phyloP scores from a whole-genome alignment of 2,329 filamentous ascomycete species.

The Shiraia sp. region DNA sequence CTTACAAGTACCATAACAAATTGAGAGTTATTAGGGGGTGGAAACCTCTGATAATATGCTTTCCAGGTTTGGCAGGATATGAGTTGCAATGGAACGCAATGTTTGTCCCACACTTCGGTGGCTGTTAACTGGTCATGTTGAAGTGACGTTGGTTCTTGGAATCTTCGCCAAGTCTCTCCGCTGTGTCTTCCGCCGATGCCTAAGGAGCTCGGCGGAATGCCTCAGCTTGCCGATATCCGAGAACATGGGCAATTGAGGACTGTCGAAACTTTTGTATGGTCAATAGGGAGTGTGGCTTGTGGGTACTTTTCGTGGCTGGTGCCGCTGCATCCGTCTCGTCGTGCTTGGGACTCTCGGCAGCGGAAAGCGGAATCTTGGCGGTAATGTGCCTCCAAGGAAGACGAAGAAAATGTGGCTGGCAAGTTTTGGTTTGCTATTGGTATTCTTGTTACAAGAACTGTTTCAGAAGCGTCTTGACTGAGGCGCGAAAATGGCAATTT shows the following conservation, averaged over 20 bases:
- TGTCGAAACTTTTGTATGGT: background rate
- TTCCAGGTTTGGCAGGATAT: background rate
- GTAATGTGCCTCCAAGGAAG: too few species aligned
- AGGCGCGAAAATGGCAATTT: too few species aligned
- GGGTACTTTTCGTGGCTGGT: constrained; percentile 4
- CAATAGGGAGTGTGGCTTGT: constrained; percentile 3
- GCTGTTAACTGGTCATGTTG: background rate
- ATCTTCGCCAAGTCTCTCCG: constrained; percentile 5
- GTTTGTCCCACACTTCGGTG: background rate
- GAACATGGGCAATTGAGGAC: background rate
- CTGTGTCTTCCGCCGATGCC: background rate
- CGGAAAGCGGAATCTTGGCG: constrained; percentile 10
- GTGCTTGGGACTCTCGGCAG: constrained; percentile 6
- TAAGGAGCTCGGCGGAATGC: background rate
- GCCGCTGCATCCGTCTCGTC: constrained; percentile 8
- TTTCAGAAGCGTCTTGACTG: too few species aligned
- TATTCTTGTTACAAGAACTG: too few species aligned
- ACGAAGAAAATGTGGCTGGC: too few species aligned
- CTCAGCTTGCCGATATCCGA: constrained; percentile 6
- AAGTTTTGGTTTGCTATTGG: too few species aligned
- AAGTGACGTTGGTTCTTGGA: constrained; percentile 3
- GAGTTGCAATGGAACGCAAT: background rate
- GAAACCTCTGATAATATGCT: background rate
- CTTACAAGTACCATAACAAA: too few species aligned
- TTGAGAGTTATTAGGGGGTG: background rate